Base-by-base conservation (phyloP, 1,139 yeast genomes). In the Taiozyma sp. region DNA sequence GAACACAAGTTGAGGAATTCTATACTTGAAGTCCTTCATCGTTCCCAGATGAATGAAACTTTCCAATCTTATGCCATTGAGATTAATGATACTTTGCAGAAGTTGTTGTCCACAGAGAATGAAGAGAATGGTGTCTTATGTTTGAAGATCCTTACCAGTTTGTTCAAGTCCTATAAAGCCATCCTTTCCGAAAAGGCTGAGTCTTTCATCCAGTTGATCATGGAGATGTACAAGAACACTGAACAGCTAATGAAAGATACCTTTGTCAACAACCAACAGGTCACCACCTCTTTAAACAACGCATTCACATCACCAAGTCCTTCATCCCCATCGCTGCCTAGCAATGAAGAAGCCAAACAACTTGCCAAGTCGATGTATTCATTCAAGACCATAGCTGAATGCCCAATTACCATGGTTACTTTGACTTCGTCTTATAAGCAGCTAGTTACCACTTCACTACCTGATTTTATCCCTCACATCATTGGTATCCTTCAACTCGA, bases 351-450 rank as follows among this genome's bases (percentile, higher is more conserved):
- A 41, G 56, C 63, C n/a, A 61, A 57, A 19, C 59, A 54, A 23
- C 51, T 61, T 43, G 58, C 61, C 1, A 56, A 78, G 57, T 85
- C 95, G 13, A 80, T 88, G 79, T 75, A 69, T 62, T 91, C 98
- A 2, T 93, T 93, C 74, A 92, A 91, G 65, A 90, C 95, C 12
- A 77, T 93, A 53, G 91, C 97, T 0, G 99, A 95, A 68, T 92
- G 98, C 65, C 99, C 99, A 8, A 92, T 95, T 43, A 92, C 96
- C 12, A 88, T 95, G 82, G 99, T 95, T 2, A 82, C 96, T 8
- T 75, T 95, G 50, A 90, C 89, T 62, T 87, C 96, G 1, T 84
- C 96, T 0, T 92, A 92, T 70, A 89, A 90, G 65, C 82, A 81
- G 44, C 71, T 91, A 50, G 89, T 88, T 3, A 80, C 80, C 47